Evolutionary conservation across 768 basidiomycete genomes (phyloP).

Genomic region (Suillus discolor): DNA sequence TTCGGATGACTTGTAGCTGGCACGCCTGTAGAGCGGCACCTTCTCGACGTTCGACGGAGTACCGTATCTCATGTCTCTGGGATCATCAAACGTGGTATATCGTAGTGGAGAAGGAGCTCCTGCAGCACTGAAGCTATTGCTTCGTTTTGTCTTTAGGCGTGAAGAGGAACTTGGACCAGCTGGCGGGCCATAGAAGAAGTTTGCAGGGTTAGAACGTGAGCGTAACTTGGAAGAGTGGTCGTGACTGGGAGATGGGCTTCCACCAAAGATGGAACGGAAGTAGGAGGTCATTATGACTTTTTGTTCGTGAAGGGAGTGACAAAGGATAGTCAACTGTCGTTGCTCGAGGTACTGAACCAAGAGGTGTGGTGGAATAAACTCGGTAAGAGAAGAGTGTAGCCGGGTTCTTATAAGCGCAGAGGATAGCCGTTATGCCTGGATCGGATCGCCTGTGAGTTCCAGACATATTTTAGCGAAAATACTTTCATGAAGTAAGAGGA

Average conservation of each 20-base stretch:
- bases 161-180: slow-evolving; percentile 26
- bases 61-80: slow-evolving; percentile 36
- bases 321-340: slow-evolving; percentile 17
- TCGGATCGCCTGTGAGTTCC: slow-evolving; percentile 21
- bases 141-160: slow-evolving; percentile 38
- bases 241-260: slow-evolving; percentile 27
- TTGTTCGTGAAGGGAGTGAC: slow-evolving; percentile 20
- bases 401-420: slow-evolving; percentile 26
- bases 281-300: slow-evolving; percentile 47
- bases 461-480: slow-evolving; percentile 23
- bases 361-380: slow-evolving; percentile 14
- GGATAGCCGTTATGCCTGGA: slow-evolving; percentile 22
- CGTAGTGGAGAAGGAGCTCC: slow-evolving; percentile 44
- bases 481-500: slow-evolving; percentile 34
- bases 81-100: slow-evolving; percentile 38
- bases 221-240: slow-evolving; percentile 36
- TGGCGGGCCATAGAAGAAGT: slow-evolving; percentile 41
- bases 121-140: slow-evolving; percentile 41
- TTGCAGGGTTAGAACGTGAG: slow-evolving; percentile 42
- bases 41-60: slow-evolving; percentile 34
- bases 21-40: slow-evolving; percentile 41
- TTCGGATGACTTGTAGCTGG: slow-evolving; percentile 47
- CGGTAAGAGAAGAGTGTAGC: background rate
- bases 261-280: slow-evolving; percentile 50
- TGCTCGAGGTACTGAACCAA: slow-evolving; percentile 16